A percentile compares a stretch with the other conserved stretches of the same genome.
These are phyloP conservation scores for Fraxinus albicans DNA, from an alignment of 305 asterid species.

Conservation along the genomic window DNA sequence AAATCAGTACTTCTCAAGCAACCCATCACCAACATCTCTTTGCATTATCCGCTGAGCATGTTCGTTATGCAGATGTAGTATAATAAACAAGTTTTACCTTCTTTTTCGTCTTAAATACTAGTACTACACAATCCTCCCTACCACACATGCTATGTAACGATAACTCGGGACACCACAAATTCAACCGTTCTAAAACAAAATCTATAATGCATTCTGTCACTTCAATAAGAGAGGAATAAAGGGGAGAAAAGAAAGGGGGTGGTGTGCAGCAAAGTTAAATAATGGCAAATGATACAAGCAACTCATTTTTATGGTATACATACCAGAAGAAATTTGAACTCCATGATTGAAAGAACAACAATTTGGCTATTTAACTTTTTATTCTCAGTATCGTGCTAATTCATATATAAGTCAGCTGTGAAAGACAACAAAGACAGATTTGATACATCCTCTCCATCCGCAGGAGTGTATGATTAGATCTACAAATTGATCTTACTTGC, in stretches of 20 bases:
- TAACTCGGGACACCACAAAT: neutral
- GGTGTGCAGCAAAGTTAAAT: neutral
- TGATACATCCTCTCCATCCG: slow-evolving; percentile 1
- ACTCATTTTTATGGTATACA: neutral
- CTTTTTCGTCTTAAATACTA: neutral
- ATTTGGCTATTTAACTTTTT: slow-evolving; percentile 1
- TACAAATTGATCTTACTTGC: slow-evolving; percentile 74
- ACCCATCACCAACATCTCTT: neutral
- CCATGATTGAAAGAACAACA: neutral
- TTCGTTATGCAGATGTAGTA: neutral
- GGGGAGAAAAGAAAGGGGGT: neutral
- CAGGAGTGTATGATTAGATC: slow-evolving; percentile 17
- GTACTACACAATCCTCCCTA: neutral
- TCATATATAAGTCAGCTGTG: slow-evolving; percentile 24
- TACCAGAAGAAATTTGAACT: neutral
- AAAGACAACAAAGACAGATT: neutral
- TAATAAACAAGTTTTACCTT: neutral
- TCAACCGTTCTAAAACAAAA: neutral
- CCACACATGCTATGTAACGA: neutral
- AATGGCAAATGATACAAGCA: neutral
- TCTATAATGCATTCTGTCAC: neutral
- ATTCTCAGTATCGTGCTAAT: slow-evolving; percentile 21
- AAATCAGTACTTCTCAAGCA: neutral
- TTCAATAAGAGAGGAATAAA: neutral
- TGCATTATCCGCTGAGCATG: neutral